Conservation (phyloP, 129 eudicot genomes). For the Flaveria robusta region DNA sequence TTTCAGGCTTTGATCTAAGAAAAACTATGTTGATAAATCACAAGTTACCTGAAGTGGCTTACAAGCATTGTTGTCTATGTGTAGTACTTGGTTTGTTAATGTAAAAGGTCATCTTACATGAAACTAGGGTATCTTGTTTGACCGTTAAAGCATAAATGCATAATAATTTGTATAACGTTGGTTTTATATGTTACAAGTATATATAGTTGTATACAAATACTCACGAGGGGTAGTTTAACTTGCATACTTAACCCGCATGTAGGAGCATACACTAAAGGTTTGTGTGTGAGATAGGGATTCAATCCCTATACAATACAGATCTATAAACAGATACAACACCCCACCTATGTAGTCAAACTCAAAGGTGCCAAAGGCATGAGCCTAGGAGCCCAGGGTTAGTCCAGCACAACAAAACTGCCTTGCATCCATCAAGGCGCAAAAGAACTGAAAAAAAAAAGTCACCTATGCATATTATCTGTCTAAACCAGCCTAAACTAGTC, state of each 20-base stretch:
- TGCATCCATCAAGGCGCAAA: too few relatives aligned
- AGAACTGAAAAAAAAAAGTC: too few relatives aligned
- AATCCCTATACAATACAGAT: background rate
- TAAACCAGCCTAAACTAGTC: too few relatives aligned
- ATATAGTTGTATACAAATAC: background rate
- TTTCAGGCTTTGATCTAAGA: background rate
- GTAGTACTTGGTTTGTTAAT: constrained; percentile 9
- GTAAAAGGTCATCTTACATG: background rate
- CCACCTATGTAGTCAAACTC: too few relatives aligned
- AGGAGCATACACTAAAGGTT: background rate
- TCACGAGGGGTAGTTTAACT: background rate
- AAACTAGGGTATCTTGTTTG: constrained; percentile 8
- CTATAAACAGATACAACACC: background rate
- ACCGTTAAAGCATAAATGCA: background rate
- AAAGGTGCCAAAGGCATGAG: too few relatives aligned
- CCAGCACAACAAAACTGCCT: too few relatives aligned
- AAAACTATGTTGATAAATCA: background rate
- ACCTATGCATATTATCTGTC: too few relatives aligned
- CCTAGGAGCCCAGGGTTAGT: too few relatives aligned
- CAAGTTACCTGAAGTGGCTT: constrained; percentile 12
- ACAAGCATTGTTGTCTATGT: background rate
- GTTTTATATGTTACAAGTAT: background rate
- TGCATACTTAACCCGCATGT: background rate
- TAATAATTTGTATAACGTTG: background rate
- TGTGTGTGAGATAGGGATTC: background rate